These are phyloP conservation scores for Curvularia eragrostidis DNA, from an alignment of 2,329 filamentous ascomycete genomes.

Conservation along the genomic window DNA sequence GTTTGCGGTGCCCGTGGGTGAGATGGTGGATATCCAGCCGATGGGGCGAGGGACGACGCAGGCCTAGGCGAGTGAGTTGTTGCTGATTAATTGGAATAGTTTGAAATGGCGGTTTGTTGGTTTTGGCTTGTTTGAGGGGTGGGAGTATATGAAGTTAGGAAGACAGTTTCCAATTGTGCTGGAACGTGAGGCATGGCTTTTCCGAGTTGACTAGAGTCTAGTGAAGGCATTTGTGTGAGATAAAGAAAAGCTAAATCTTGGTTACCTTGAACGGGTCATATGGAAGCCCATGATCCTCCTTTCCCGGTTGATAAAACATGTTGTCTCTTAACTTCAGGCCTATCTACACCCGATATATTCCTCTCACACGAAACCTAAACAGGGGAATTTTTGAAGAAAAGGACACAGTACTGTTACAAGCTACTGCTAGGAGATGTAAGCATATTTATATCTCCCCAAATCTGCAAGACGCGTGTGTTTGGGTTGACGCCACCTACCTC, in stretches of 20 bases:
- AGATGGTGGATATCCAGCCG: conserved; percentile 67
- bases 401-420: background rate
- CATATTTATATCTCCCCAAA: background rate
- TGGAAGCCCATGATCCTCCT: conserved; percentile 60
- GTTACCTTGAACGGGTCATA: conserved; percentile 63
- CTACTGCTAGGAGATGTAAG: background rate
- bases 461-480: background rate
- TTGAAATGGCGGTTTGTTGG: background rate
- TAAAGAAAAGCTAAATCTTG: background rate
- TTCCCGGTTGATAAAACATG: conserved; percentile 63
- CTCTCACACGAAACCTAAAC: background rate
- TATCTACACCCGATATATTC: background rate
- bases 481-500: background rate
- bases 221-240: background rate
- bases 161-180: too few species aligned
- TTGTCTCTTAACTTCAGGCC: background rate
- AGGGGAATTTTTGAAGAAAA: background rate
- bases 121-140: background rate
- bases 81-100: background rate
- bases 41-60: conserved; percentile 68
- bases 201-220: background rate
- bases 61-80: conserved; percentile 42
- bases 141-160: background rate
- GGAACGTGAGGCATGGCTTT: background rate
- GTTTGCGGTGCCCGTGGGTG: conserved; percentile 57